phyloP scores from a whole-genome alignment of 1,284 basidiomycete species.

The Trichosporon asahii region DNA sequence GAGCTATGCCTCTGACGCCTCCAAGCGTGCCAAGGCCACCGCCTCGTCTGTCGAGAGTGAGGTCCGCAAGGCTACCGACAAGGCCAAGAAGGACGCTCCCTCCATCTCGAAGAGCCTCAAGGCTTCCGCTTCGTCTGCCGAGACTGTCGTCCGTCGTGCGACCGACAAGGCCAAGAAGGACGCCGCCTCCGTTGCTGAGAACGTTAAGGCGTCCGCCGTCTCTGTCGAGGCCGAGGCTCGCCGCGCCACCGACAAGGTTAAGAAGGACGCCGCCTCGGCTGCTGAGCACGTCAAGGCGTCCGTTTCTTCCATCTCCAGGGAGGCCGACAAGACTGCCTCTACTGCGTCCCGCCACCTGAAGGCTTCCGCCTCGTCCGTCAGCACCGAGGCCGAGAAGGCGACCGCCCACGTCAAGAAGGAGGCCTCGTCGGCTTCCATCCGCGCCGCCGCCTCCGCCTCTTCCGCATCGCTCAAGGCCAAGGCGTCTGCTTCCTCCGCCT shows the following conservation, averaged over 20 bases:
- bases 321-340: conserved; percentile 10
- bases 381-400: conserved; percentile 22
- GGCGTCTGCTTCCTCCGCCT: not conserved
- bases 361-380: conserved; percentile 10
- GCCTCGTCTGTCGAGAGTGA: not conserved
- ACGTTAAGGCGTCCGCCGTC: not conserved
- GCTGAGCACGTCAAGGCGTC: conserved; percentile 5
- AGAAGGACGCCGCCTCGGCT: conserved; percentile 19
- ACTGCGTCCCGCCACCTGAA: conserved; percentile 4
- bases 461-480: conserved; percentile 2
- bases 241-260: conserved; percentile 12
- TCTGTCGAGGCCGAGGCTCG: conserved; percentile 12
- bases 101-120: conserved; percentile 10
- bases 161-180: conserved; percentile 1
- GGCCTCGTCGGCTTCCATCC: not conserved
- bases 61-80: conserved; percentile 7
- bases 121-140: not conserved
- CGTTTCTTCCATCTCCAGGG: conserved; percentile 4
- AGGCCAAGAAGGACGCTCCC: conserved; percentile 13
- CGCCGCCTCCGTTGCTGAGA: not conserved
- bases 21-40: not conserved
- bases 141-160: not conserved
- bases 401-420: conserved; percentile 6
- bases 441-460: not conserved
- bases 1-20: conserved; percentile 18